Evolutionary conservation across 129 eudicot species (phyloP).

Genomic region (Rutidosis leptorrhynchoides): DNA sequence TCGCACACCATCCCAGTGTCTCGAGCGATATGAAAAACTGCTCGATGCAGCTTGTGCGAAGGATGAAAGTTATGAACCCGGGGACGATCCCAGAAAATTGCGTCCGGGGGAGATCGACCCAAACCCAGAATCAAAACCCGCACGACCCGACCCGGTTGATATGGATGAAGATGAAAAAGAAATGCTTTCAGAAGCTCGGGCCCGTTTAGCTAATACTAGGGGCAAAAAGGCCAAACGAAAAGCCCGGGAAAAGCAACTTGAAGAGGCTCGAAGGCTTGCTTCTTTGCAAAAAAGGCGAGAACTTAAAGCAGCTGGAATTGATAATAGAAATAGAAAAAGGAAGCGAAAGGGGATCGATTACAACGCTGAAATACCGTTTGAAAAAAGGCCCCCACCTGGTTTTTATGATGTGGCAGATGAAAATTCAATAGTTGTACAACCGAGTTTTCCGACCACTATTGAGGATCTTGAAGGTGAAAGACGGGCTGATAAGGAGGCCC

Average conservation of each 20-base stretch:
- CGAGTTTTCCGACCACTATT: slow-evolving; percentile 82
- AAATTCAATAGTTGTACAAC: slow-evolving; percentile 64
- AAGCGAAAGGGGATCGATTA: slow-evolving; percentile 90
- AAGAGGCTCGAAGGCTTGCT: slow-evolving; percentile 98
- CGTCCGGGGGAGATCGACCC: slow-evolving; percentile 99
- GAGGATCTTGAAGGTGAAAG: slow-evolving; percentile 96
- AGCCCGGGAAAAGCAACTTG: slow-evolving; percentile 88
- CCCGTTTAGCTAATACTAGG: slow-evolving; percentile 88
- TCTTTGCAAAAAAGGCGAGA: slow-evolving; percentile 98
- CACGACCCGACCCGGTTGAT: slow-evolving; percentile 98
- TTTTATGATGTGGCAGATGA: slow-evolving; percentile 90
- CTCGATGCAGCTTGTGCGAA: slow-evolving; percentile 96
- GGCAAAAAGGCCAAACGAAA: slow-evolving; percentile 97
- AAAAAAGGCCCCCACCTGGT: slow-evolving; percentile 95
- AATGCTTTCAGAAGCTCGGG: slow-evolving; percentile 99
- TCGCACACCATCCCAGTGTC: slow-evolving; percentile 97
- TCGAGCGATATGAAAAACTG: slow-evolving; percentile 88
- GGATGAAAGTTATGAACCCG: slow-evolving; percentile 88
- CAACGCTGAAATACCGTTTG: slow-evolving; percentile 96
- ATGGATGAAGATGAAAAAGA: slow-evolving; percentile 99
- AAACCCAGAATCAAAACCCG: slow-evolving; percentile 95
- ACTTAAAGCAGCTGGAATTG: slow-evolving; percentile 98
- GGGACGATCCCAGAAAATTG: slow-evolving; percentile 90
- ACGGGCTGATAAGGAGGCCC: slow-evolving; percentile 82
- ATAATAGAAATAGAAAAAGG: slow-evolving; percentile 71